A percentile compares a stretch with the other conserved stretches of the same genome.
phyloP scores from a whole-genome alignment of 306 rosid species.

The Herpetospermum pedunculosum region DNA sequence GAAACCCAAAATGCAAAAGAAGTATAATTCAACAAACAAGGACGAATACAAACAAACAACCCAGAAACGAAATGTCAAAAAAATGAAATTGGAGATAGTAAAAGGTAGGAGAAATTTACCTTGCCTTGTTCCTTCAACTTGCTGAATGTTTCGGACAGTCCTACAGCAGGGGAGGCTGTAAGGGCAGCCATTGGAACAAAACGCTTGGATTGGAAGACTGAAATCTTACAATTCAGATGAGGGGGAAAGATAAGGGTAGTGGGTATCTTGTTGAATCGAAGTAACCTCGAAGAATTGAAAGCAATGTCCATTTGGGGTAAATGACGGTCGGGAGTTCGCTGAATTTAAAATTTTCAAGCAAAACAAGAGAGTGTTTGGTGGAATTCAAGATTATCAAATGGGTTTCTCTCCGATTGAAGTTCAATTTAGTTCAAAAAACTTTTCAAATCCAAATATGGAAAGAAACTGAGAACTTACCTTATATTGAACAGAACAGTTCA shows the following conservation, averaged over 20 bases:
- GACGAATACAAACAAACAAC: not conserved
- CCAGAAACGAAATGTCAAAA: not conserved
- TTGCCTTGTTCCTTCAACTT: slow-evolving; percentile 51
- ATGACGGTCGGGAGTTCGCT: not conserved
- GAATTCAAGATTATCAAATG: not conserved
- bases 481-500: not conserved
- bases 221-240: not conserved
- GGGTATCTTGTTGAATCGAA: not conserved
- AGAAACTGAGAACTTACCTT: not conserved
- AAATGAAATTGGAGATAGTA: not conserved
- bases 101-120: slow-evolving; percentile 24
- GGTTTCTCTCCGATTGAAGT: not conserved
- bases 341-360: not conserved
- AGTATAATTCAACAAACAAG: not conserved
- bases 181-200: slow-evolving; percentile 47
- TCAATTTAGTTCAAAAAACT: not conserved
- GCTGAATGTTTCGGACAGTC: slow-evolving; percentile 65
- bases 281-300: not conserved
- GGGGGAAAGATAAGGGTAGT: not conserved
- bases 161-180: slow-evolving; percentile 30
- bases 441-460: not conserved
- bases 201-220: slow-evolving; percentile 25
- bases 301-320: slow-evolving; percentile 1
- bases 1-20: not conserved
- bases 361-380: not conserved